Evolutionary conservation across 2,329 filamentous ascomycete species (phyloP), one percentile per base, ranked within the genome.

Genomic region (Diplodia scrobiculata): DNA sequence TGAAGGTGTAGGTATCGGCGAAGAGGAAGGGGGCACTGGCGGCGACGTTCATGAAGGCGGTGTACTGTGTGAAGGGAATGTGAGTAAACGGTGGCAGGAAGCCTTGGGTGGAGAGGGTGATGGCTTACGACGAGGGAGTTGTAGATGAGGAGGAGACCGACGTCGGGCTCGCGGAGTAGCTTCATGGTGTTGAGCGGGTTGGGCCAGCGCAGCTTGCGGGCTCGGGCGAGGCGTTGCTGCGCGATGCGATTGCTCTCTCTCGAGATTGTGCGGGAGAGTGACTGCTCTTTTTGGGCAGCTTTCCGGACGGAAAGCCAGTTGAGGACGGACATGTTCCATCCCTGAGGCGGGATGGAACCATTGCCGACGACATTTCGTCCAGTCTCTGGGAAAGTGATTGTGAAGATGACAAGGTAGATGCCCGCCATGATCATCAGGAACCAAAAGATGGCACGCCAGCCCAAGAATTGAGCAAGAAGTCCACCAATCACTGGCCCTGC

Each of bases 11-110:
- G 2, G 81, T 77, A 5, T 77, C 67, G 13, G 75, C 71, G 68
- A 83, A 82, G 3, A 81, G 76, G 5, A 79, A 80, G 0, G 84
- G 82, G 2, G 83, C 75, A 1, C 77, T 75, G 1, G 80, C 34
- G 25, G 55, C 51, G 13, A 67, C 66, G 47, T 79, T 77, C 70
- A 82, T 81, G 72, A 80, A 82, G 11, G 76, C 78, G 5, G 79
- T 79, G 69, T 82, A 84, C 54, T 59, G 9, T 5, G 36, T 27
- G 36, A 14, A 17, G 19, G 6, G 34, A 6, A 29, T 45, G 14
- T 2, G n/a, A 19, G 41, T 45, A 4, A 45, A n/a, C 19, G 41
- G 7, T 10, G 6, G 17, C 19, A 7, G 17, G 36, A 5, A 9
- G 41, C 3, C 6, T 10, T n/a, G n/a, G 32, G 9, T 6, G n/a